Percentiles rank a stretch among this genome's conserved stretches.
Evolutionary conservation across 768 basidiomycete species (phyloP).

Genomic region (Mycena alexandri): DNA sequence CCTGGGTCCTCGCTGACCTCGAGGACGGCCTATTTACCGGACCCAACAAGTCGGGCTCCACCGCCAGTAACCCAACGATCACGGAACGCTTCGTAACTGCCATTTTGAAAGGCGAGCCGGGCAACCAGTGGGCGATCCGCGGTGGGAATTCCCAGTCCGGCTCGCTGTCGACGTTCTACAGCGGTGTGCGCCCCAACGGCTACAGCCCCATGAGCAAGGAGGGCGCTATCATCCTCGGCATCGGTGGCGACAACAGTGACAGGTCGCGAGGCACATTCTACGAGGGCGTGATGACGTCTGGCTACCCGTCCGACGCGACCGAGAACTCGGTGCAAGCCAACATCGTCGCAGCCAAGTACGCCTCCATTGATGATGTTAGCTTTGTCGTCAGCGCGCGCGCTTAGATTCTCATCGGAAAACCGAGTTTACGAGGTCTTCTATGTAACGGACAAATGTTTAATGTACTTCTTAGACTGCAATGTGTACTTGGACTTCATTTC

Average conservation of each 20-base stretch:
- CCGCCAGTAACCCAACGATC: conserved; percentile 22
- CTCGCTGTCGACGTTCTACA: conserved; percentile 30
- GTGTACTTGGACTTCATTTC: too few relatives aligned
- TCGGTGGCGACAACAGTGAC: conserved; percentile 25
- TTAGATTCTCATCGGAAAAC: too few relatives aligned
- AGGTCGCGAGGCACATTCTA: conserved; percentile 25
- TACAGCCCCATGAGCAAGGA: conserved; percentile 36
- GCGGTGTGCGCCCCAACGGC: conserved; percentile 30
- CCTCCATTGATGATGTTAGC: conserved; percentile 15
- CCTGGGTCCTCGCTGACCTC: conserved; percentile 32
- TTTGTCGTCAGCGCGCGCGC: too few relatives aligned
- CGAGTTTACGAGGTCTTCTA: too few relatives aligned
- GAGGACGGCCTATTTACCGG: conserved; percentile 27
- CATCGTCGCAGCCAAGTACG: conserved; percentile 23
- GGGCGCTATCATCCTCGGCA: conserved; percentile 34
- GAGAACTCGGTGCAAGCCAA: conserved; percentile 23
- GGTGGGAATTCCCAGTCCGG: conserved; percentile 26
- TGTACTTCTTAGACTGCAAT: too few relatives aligned
- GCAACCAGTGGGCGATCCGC: conserved; percentile 8
- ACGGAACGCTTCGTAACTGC: conserved; percentile 32
- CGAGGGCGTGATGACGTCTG: conserved; percentile 28
- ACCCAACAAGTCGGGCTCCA: conserved; percentile 14
- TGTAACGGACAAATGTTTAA: too few relatives aligned
- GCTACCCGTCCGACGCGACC: conserved; percentile 28
- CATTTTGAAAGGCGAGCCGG: conserved; percentile 26